Percentiles rank a stretch among this genome's conserved stretches.
phyloP scores from a whole-genome alignment of 2,329 filamentous ascomycete genomes.

The Dothidotthia symphoricarpi region DNA sequence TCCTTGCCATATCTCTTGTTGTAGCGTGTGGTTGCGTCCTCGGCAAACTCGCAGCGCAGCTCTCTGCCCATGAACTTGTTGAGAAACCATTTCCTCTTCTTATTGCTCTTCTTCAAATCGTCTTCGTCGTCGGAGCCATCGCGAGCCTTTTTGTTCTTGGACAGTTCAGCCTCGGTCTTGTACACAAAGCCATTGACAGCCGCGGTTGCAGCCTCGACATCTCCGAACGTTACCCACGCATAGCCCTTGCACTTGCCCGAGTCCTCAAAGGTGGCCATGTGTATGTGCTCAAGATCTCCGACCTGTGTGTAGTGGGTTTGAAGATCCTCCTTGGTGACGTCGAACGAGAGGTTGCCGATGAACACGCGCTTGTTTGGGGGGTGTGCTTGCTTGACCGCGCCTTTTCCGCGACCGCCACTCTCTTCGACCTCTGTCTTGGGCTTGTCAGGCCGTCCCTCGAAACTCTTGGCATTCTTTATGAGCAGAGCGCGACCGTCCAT shows the following conservation, averaged over 20 bases:
- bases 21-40: slow-evolving; percentile 84
- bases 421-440: slow-evolving; percentile 42
- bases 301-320: slow-evolving; percentile 80
- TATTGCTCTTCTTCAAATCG: slow-evolving; percentile 46
- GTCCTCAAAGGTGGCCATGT: slow-evolving; percentile 94
- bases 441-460: slow-evolving; percentile 82
- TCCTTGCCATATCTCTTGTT: slow-evolving; percentile 91
- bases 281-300: slow-evolving; percentile 76
- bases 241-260: slow-evolving; percentile 97
- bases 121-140: slow-evolving; percentile 58
- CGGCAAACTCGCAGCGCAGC: slow-evolving; percentile 87
- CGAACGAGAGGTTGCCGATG: slow-evolving; percentile 61
- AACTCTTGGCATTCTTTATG: slow-evolving; percentile 90
- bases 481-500: slow-evolving; percentile 74
- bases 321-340: slow-evolving; percentile 70
- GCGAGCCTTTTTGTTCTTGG: slow-evolving; percentile 45
- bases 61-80: slow-evolving; percentile 77
- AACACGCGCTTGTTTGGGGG: slow-evolving; percentile 79
- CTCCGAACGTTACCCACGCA: slow-evolving; percentile 89
- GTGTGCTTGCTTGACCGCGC: slow-evolving; percentile 43
- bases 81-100: slow-evolving; percentile 70
- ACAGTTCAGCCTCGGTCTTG: slow-evolving; percentile 56
- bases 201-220: slow-evolving; percentile 69
- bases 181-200: slow-evolving; percentile 80
- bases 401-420: slow-evolving; percentile 31